Percentiles rank a stretch among this genome's conserved stretches.
Evolutionary conservation across 768 basidiomycete genomes (phyloP).

Genomic region (Gautieria morchelliformis): DNA sequence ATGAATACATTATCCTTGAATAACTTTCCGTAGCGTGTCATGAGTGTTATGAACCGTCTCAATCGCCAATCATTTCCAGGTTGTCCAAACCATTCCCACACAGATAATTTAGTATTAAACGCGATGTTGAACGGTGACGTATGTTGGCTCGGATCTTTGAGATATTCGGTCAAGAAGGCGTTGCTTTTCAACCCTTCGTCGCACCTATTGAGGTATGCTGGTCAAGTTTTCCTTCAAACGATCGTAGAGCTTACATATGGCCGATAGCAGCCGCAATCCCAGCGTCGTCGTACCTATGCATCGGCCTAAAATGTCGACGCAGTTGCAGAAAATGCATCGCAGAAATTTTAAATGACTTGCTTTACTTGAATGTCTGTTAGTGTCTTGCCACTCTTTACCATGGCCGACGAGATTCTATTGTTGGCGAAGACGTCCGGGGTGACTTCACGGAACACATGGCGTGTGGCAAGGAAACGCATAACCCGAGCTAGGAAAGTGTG

Average conservation of each 20-base stretch:
- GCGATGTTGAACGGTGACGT: not conserved
- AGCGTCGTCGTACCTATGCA: conserved; percentile 44
- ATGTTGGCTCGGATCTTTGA: conserved; percentile 7
- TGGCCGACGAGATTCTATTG: conserved; percentile 59
- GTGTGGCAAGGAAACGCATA: conserved; percentile 67
- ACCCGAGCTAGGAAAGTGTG: conserved; percentile 42
- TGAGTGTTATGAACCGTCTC: no score
- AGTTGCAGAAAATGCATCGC: not conserved
- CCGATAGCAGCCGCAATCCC: conserved; percentile 62
- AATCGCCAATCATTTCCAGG: not conserved
- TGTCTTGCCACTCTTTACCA: conserved; percentile 43
- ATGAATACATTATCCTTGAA: no score
- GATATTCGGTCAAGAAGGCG: conserved; percentile 62
- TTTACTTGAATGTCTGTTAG: conserved; percentile 36
- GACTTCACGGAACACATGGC: conserved; percentile 64
- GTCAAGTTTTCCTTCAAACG: conserved; percentile 14
- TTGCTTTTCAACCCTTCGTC: conserved; percentile 74
- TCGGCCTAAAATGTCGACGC: conserved; percentile 46
- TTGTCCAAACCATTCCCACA: conserved; percentile 3
- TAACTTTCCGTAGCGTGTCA: no score
- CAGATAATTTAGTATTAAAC: not conserved
- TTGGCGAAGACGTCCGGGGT: conserved; percentile 63
- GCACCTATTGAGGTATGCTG: conserved; percentile 32
- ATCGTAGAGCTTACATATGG: not conserved
- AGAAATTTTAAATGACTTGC: not conserved